Evolutionary conservation across 2,329 filamentous ascomycete genomes (phyloP).

Genomic region (Neoascochyta sp.): DNA sequence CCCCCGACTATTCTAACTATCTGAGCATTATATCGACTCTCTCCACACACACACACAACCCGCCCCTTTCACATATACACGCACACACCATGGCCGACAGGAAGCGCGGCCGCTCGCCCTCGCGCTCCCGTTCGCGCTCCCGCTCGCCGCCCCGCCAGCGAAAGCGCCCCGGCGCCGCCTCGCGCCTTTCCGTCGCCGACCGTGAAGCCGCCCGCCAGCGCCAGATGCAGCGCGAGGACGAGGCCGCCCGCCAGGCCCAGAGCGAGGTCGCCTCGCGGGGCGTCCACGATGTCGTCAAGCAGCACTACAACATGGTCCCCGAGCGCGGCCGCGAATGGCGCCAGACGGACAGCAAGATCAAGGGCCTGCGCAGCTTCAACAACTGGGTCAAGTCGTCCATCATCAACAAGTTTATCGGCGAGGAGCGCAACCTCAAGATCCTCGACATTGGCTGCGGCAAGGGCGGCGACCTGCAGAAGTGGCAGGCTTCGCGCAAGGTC

Average conservation of each 20-base stretch:
- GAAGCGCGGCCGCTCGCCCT: slow-evolving; percentile 23
- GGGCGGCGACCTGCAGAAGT: slow-evolving; percentile 91
- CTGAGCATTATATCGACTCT: too few relatives aligned
- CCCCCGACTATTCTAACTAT: too few relatives aligned
- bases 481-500: slow-evolving; percentile 88
- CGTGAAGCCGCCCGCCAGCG: slow-evolving; percentile 62
- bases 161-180: slow-evolving; percentile 54
- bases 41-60: too few relatives aligned
- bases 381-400: slow-evolving; percentile 99
- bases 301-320: slow-evolving; percentile 95
- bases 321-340: slow-evolving; percentile 93
- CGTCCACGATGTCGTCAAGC: slow-evolving; percentile 79
- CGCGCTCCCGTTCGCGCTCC: slow-evolving; percentile 35
- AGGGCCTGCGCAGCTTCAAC: slow-evolving; percentile 89
- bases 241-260: slow-evolving; percentile 49
- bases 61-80: too few relatives aligned
- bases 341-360: slow-evolving; percentile 90
- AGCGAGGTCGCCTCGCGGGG: slow-evolving; percentile 48
- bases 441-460: slow-evolving; percentile 96
- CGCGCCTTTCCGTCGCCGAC: slow-evolving; percentile 64
- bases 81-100: slow-evolving; percentile 18
- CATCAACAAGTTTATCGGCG: slow-evolving; percentile 79
- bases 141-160: slow-evolving; percentile 56
- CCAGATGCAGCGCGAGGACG: slow-evolving; percentile 40
- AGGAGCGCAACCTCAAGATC: slow-evolving; percentile 63